Conservation (phyloP, 768 basidiomycete genomes). For the Mycena epipterygia region DNA sequence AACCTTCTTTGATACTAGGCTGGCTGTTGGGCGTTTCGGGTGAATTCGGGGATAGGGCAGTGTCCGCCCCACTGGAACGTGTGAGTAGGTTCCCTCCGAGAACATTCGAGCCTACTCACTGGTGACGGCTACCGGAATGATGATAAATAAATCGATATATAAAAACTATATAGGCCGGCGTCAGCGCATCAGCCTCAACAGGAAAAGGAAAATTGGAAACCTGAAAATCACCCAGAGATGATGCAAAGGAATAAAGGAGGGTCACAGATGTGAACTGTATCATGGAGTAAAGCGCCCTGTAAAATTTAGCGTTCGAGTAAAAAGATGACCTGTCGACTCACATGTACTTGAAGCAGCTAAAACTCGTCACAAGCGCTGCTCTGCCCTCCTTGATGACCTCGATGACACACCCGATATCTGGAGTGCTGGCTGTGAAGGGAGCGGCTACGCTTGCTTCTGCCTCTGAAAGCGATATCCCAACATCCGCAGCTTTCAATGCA, state of each 20-base stretch:
- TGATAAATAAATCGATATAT: slow-evolving; percentile 98
- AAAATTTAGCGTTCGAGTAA: slow-evolving; percentile 19
- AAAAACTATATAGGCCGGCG: slow-evolving; percentile 78
- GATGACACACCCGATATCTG: slow-evolving; percentile 96
- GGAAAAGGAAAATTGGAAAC: slow-evolving; percentile 57
- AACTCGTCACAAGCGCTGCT: slow-evolving; percentile 96
- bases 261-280: slow-evolving; percentile 98
- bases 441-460: slow-evolving; percentile 99
- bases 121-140: slow-evolving; percentile 95
- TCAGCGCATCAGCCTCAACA: slow-evolving; percentile 10
- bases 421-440: slow-evolving; percentile 93
- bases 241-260: slow-evolving; percentile 17
- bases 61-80: slow-evolving; percentile 89
- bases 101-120: slow-evolving; percentile 68
- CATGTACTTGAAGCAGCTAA: slow-evolving; percentile 99
- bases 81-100: slow-evolving; percentile 23
- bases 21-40: slow-evolving; percentile 94
- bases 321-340: slow-evolving; percentile 56
- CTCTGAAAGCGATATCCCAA: slow-evolving; percentile 96
- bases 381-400: slow-evolving; percentile 98
- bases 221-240: slow-evolving; percentile 76
- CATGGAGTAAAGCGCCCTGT: slow-evolving; percentile 96
- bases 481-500: slow-evolving; percentile 97
- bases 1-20: slow-evolving; percentile 95
- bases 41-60: slow-evolving; percentile 89